phyloP scores from a whole-genome alignment of 768 basidiomycete species.

The Podaxis sp. region DNA sequence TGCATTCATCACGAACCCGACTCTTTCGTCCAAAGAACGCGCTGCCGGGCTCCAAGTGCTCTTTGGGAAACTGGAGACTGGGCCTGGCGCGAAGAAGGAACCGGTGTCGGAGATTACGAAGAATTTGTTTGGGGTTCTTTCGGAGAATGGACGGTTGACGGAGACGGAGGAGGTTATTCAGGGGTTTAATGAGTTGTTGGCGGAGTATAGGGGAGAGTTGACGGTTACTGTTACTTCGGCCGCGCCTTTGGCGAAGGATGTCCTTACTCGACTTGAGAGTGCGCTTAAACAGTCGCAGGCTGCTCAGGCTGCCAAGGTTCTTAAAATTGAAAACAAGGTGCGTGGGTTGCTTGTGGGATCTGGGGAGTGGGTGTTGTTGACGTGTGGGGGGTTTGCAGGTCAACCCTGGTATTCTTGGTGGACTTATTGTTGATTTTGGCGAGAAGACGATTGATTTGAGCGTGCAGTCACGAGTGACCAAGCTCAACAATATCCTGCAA shows the following conservation, averaged over 20 bases:
- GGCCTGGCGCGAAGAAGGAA: constrained; percentile 61
- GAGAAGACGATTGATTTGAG: constrained; percentile 98
- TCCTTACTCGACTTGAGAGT: constrained; percentile 74
- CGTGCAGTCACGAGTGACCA: constrained; percentile 89
- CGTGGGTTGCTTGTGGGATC: constrained; percentile 12
- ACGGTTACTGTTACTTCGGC: constrained; percentile 91
- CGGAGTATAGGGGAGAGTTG: constrained; percentile 89
- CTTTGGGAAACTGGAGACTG: constrained; percentile 58
- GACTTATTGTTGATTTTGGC: constrained; percentile 93
- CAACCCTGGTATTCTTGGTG: constrained; percentile 88
- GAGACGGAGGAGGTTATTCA: constrained; percentile 85
- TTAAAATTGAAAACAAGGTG: constrained; percentile 93
- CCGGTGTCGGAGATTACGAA: constrained; percentile 81
- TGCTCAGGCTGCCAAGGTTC: constrained; percentile 79
- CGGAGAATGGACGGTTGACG: constrained; percentile 87
- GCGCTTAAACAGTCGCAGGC: constrained; percentile 82
- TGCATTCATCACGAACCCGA: constrained; percentile 85
- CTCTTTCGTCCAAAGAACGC: constrained; percentile 79
- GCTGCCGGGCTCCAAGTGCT: constrained; percentile 60
- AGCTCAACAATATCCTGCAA: constrained; percentile 84
- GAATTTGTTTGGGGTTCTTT: constrained; percentile 86
- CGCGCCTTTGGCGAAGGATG: constrained; percentile 70
- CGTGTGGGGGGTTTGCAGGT: constrained; percentile 46
- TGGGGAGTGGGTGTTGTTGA: background rate
- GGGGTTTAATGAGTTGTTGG: constrained; percentile 86